Evolutionary conservation across 192 early-diverging fungal species (phyloP), one percentile per base, ranked within the genome.

Genomic region (Mortierella hygrophila): DNA sequence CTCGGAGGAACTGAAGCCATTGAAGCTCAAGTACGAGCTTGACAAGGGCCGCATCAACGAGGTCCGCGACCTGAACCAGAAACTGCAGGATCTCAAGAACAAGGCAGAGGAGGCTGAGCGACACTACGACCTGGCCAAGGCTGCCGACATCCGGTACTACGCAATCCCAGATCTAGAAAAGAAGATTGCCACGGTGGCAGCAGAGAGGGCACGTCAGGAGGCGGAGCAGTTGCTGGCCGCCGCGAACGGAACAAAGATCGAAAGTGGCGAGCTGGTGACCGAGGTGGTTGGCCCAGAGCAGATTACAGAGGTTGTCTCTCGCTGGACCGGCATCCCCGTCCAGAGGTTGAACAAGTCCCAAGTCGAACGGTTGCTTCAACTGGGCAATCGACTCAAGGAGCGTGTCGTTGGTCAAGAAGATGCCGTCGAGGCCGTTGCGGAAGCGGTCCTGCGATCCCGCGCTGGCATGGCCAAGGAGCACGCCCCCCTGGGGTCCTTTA

Each of bases 251-350:
- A 65, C 79, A 63, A 77, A 72, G 37, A 4, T 69, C 18, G 82
- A 88, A 6, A 52, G 65, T 0, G 86, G 78, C 35, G 88, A 92
- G 60, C 91, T 99, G 60, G 89, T 99, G 41, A 95, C 95, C 60
- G 97, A 98, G 42, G 90, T 95, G 7, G 97, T 99, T 8, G 93
- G 94, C 16, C 94, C 97, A 0, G 97, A 99, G 82, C 96, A 98
- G 83, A 96, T 99, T 72, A 95, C 93, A 72, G 98, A 98, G 80
- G 96, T 99, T 46, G 96, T 99, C 23, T 92, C 97, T 20, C 91
- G 97, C 6, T 98, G 97, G 97, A 99, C 99, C 10, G 97, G 97
- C 23, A 99, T 99, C 68, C 99, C 99, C 0, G 97, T 99, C 40
- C 93, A 95, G 83, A 89, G 94, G 23, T 92, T 99, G 76, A 95